Conservation (phyloP, 345 rosid species). For the Dimocarpus longan region DNA sequence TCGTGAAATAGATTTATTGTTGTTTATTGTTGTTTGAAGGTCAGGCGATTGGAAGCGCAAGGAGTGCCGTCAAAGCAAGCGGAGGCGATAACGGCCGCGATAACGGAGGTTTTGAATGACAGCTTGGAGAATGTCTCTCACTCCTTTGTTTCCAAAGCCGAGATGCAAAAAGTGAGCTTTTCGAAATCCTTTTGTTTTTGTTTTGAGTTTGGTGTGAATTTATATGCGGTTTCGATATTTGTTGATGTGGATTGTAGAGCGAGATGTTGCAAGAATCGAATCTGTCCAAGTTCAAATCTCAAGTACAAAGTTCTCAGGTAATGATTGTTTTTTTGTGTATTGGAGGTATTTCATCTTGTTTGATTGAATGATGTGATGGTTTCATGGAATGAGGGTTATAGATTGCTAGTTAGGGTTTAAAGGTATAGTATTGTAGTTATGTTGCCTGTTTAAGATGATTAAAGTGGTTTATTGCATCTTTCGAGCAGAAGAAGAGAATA, state of each 20-base stretch:
- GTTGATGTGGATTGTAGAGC: constrained; percentile 44
- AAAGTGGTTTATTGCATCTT: too few relatives aligned
- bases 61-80: constrained; percentile 94
- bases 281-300: constrained; percentile 80
- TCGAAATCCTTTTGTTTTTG: background rate
- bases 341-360: too few relatives aligned
- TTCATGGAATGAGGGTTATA: background rate
- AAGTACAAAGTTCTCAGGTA: constrained; percentile 90
- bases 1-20: background rate
- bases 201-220: background rate
- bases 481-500: background rate
- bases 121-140: constrained; percentile 89
- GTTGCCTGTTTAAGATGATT: too few relatives aligned
- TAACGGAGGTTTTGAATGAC: constrained; percentile 83
- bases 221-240: background rate
- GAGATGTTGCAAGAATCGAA: constrained; percentile 82
- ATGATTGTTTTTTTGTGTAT: background rate
- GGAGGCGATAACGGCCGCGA: constrained; percentile 85
- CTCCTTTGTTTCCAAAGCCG: constrained; percentile 76
- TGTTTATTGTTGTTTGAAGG: constrained; percentile 37
- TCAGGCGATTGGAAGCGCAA: constrained; percentile 83
- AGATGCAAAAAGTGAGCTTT: constrained; percentile 78
- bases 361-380: background rate
- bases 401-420: background rate
- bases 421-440: too few relatives aligned